A percentile compares a stretch with the other conserved stretches of the same genome.
phyloP scores from a whole-genome alignment of 2,329 filamentous ascomycete genomes.

The Penicillium carneum region DNA sequence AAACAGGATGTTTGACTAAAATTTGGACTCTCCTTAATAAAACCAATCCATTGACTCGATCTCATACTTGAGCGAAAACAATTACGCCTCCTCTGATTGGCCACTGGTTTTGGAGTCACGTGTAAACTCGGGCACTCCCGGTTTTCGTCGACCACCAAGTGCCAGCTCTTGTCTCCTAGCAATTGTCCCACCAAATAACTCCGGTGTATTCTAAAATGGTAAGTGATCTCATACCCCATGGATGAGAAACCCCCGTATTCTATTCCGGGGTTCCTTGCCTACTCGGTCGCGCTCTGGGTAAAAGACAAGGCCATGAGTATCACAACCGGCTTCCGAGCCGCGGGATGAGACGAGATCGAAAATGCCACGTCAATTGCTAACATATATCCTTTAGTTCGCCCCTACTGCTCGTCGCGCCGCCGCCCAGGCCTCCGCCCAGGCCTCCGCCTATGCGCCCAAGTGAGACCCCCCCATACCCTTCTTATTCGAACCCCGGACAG shows the following conservation, averaged over 20 bases:
- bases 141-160: slow-evolving; percentile 45
- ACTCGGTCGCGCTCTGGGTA: background rate
- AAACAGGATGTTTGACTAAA: background rate
- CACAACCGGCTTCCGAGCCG: slow-evolving; percentile 18
- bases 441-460: slow-evolving; percentile 66
- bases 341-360: slow-evolving; percentile 23
- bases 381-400: slow-evolving; percentile 40
- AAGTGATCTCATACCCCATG: slow-evolving; percentile 21
- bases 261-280: background rate
- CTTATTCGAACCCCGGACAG: slow-evolving; percentile 4
- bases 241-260: no score
- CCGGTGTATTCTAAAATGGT: slow-evolving; percentile 43
- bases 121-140: slow-evolving; percentile 41
- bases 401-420: slow-evolving; percentile 47
- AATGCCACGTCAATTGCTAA: slow-evolving; percentile 29
- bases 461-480: slow-evolving; percentile 46
- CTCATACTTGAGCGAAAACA: slow-evolving; percentile 14
- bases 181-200: slow-evolving; percentile 39
- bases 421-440: slow-evolving; percentile 60
- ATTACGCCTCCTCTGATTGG: slow-evolving; percentile 40
- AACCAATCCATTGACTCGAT: background rate
- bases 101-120: slow-evolving; percentile 29
- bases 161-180: slow-evolving; percentile 35
- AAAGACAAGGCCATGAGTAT: slow-evolving; percentile 15
- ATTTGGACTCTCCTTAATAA: background rate